These are phyloP conservation scores for Tylopilus intermedius DNA, from an alignment of 768 basidiomycete species.

Conservation along the genomic window DNA sequence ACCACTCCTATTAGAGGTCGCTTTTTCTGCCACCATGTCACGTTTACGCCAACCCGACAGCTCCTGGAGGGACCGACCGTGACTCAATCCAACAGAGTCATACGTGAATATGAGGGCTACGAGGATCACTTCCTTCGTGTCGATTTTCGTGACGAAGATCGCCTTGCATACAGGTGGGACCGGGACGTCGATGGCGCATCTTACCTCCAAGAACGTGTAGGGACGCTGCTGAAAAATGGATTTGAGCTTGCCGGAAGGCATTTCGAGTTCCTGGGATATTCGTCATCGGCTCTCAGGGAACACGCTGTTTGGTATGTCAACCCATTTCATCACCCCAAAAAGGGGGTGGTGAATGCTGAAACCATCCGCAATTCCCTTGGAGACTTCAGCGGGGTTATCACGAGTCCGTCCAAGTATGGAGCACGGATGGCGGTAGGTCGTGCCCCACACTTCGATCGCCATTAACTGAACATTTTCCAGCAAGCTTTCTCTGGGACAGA, in stretches of 20 bases:
- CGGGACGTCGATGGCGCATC: constrained; percentile 54
- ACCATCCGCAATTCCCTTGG: constrained; percentile 62
- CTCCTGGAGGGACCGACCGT: constrained; percentile 73
- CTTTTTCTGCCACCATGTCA: constrained; percentile 71
- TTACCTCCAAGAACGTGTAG: constrained; percentile 58
- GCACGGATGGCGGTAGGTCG: constrained; percentile 57
- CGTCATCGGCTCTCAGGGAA: constrained; percentile 67
- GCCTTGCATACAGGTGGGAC: constrained; percentile 67
- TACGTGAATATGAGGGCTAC: constrained; percentile 58
- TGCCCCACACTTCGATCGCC: not conserved
- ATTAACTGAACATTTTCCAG: constrained; percentile 15
- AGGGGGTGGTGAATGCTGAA: constrained; percentile 47
- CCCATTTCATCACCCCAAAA: constrained; percentile 48
- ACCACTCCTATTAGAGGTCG: constrained; percentile 31
- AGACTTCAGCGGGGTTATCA: constrained; percentile 56
- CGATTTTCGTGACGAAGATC: constrained; percentile 81
- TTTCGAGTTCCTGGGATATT: constrained; percentile 83
- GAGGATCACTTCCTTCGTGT: constrained; percentile 75
- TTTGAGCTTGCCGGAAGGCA: constrained; percentile 64
- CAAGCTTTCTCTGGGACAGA: constrained; percentile 85
- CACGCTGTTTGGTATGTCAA: constrained; percentile 82
- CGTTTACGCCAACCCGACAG: constrained; percentile 69
- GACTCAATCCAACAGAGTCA: constrained; percentile 74
- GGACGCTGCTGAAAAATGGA: constrained; percentile 53
- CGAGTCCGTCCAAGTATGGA: constrained; percentile 72